These are phyloP conservation scores for Abelmoschus esculentus DNA, from an alignment of 345 rosid species.

Conservation along the genomic window DNA sequence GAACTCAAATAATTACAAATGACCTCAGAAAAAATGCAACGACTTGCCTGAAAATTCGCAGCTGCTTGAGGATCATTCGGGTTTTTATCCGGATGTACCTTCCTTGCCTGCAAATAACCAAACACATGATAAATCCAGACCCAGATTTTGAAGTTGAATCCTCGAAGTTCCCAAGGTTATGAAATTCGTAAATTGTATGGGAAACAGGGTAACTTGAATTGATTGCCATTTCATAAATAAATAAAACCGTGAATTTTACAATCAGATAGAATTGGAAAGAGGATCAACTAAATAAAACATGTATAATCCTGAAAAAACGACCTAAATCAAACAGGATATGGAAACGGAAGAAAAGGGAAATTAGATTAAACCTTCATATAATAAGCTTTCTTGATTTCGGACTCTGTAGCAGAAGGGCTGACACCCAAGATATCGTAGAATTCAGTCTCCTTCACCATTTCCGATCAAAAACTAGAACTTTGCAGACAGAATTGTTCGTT, in stretches of 20 bases:
- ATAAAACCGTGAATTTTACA: background rate
- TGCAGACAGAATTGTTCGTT: background rate
- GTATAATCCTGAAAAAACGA: background rate
- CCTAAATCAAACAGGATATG: background rate
- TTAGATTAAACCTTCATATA: conserved; percentile 64
- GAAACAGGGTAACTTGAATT: background rate
- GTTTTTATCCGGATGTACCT: conserved; percentile 95
- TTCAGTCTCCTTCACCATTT: conserved; percentile 92
- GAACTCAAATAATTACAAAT: too few species aligned
- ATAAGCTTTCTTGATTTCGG: conserved; percentile 96
- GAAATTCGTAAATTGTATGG: background rate
- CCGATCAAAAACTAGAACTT: conserved; percentile 8
- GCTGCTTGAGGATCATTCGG: conserved; percentile 91
- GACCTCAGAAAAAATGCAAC: background rate
- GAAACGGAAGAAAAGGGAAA: background rate
- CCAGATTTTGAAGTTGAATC: too few species aligned
- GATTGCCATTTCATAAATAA: background rate
- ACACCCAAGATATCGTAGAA: conserved; percentile 92
- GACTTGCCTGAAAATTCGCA: conserved; percentile 77
- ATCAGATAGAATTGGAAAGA: background rate
- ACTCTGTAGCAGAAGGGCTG: conserved; percentile 77
- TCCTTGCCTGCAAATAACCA: conserved; percentile 66
- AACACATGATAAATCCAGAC: too few species aligned
- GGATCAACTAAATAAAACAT: background rate
- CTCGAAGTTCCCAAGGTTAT: too few species aligned